These are phyloP conservation scores for Hypoxylon lienhwacheense DNA, from an alignment of 495 filamentous ascomycete genomes.

Conservation along the genomic window DNA sequence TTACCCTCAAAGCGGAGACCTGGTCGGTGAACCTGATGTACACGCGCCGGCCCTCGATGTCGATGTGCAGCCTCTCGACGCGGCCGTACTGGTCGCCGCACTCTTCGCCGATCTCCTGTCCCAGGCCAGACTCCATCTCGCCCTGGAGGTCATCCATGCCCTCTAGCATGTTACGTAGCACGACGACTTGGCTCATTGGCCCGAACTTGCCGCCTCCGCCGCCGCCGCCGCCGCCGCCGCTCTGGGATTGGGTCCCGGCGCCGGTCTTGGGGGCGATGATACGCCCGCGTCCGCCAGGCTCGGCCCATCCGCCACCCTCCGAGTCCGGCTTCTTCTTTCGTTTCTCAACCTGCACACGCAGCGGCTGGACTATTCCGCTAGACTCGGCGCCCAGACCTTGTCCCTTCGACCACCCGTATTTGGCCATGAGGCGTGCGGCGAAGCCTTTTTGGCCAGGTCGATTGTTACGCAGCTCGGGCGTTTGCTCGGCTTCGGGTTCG, in stretches of 20 bases:
- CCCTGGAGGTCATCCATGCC: constrained; percentile 65
- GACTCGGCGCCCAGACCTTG: constrained; percentile 79
- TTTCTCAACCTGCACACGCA: constrained; percentile 83
- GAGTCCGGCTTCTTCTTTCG: constrained; percentile 73
- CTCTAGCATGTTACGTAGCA: constrained; percentile 78
- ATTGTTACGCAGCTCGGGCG: constrained; percentile 53
- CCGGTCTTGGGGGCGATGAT: constrained; percentile 65
- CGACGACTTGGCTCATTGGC: constrained; percentile 74
- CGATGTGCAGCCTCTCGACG: constrained; percentile 80
- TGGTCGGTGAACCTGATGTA: constrained; percentile 89
- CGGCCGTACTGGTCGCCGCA: constrained; percentile 86
- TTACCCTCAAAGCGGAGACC: constrained; percentile 77
- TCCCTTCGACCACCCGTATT: constrained; percentile 91
- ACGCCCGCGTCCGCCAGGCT: constrained; percentile 68
- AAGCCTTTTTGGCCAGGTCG: constrained; percentile 83
- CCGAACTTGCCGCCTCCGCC: constrained; percentile 64
- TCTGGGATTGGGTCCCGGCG: constrained; percentile 30
- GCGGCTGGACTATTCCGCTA: constrained; percentile 77
- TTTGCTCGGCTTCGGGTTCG: constrained; percentile 18
- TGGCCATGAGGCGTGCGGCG: constrained; percentile 81
- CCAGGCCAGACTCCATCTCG: constrained; percentile 73
- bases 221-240: constrained; percentile 24
- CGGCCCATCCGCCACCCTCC: constrained; percentile 76
- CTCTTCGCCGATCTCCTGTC: constrained; percentile 93
- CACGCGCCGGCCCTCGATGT: constrained; percentile 60